Conservation (phyloP, 139 green algal species). For the Marvania coccoides region DNA sequence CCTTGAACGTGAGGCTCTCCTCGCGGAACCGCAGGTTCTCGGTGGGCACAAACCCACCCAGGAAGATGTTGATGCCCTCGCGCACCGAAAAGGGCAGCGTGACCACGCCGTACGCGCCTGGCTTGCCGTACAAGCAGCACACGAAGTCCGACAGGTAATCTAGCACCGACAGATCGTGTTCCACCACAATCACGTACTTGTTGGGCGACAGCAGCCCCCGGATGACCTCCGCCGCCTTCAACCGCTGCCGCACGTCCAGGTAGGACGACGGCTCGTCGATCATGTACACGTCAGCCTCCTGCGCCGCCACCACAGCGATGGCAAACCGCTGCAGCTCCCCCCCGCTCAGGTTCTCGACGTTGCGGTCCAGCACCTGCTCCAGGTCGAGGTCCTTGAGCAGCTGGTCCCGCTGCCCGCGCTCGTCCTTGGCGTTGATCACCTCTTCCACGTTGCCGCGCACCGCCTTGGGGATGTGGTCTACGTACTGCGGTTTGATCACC, state of each 20-base stretch:
- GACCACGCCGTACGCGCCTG: slow-evolving; percentile 96
- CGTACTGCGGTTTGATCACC: slow-evolving; percentile 90
- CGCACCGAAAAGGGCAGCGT: slow-evolving; percentile 90
- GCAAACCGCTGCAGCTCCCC: slow-evolving; percentile 98
- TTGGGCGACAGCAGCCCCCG: slow-evolving; percentile 61
- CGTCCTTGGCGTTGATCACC: slow-evolving; percentile 78
- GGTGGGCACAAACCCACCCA: slow-evolving; percentile 94
- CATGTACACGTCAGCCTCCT: slow-evolving; percentile 97
- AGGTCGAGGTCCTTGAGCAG: slow-evolving; percentile 41
- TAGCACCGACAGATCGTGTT: slow-evolving; percentile 95
- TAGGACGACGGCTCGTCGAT: slow-evolving; percentile 97
- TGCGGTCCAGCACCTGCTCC: slow-evolving; percentile 79
- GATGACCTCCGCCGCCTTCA: slow-evolving; percentile 91
- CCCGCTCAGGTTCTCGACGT: slow-evolving; percentile 92
- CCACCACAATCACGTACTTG: slow-evolving; percentile 95
- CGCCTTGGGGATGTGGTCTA: slow-evolving; percentile 97
- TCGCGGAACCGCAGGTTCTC: slow-evolving; percentile 98
- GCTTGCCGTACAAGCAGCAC: slow-evolving; percentile 99
- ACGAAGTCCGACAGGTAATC: slow-evolving; percentile 99
- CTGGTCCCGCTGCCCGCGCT: slow-evolving; percentile 51
- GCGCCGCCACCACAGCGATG: slow-evolving; percentile 86
- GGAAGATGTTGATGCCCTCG: slow-evolving; percentile 91
- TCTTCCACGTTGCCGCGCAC: slow-evolving; percentile 83
- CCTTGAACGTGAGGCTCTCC: slow-evolving; percentile 95
- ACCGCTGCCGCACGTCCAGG: slow-evolving; percentile 92